phyloP scores from a whole-genome alignment of 768 basidiomycete genomes.

The Pseudohyphozyma bogoriensis region DNA sequence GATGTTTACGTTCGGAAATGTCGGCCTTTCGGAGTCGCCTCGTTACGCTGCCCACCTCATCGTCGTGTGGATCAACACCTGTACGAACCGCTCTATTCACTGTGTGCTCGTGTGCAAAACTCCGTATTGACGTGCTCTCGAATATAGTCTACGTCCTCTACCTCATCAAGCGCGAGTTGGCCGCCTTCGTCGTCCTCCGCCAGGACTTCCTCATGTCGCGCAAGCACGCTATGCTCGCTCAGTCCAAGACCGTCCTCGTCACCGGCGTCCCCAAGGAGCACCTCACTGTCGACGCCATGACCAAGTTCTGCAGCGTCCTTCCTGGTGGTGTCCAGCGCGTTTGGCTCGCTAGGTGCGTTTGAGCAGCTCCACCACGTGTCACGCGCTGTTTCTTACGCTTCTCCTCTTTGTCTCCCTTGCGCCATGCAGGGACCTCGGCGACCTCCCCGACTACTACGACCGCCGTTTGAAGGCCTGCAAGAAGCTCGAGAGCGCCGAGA shows the following conservation, averaged over 20 bases:
- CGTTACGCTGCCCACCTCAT: constrained; percentile 73
- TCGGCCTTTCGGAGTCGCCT: constrained; percentile 39
- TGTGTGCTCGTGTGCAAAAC: too few species aligned
- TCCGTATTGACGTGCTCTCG: background rate
- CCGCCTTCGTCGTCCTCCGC: constrained; percentile 63
- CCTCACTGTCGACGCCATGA: constrained; percentile 56
- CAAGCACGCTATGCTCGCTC: constrained; percentile 61
- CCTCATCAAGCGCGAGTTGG: constrained; percentile 70
- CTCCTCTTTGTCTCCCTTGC: background rate
- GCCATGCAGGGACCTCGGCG: constrained; percentile 59
- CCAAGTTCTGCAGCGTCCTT: constrained; percentile 45
- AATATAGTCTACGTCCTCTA: constrained; percentile 69
- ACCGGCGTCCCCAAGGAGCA: constrained; percentile 76
- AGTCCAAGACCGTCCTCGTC: constrained; percentile 71
- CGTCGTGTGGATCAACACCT: constrained; percentile 64
- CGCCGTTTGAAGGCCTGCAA: constrained; percentile 59
- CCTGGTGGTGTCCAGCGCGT: constrained; percentile 85
- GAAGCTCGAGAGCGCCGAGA: constrained; percentile 82
- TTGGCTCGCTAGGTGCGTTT: constrained; percentile 75
- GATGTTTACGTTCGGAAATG: constrained; percentile 71
- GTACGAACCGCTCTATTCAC: constrained; percentile 42
- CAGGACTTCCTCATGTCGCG: constrained; percentile 72
- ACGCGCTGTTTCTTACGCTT: too few species aligned
- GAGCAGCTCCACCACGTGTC: too few species aligned
- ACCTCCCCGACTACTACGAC: constrained; percentile 72